phyloP scores from a whole-genome alignment of 331 rosid genomes.

The Stylosanthes scabra region DNA sequence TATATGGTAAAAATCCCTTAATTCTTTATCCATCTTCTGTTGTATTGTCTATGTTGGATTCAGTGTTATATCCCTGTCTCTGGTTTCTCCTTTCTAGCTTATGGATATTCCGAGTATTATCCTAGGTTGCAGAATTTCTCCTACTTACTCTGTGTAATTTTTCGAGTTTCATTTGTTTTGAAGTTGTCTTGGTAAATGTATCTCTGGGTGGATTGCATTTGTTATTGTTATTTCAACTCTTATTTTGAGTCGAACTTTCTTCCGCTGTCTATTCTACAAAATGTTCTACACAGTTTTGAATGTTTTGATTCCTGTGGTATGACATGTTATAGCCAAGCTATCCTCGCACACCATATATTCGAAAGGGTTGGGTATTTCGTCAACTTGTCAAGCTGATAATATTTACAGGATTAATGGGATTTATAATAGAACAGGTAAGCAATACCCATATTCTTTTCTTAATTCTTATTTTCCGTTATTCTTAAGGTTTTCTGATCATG shows the following conservation, averaged over 20 bases:
- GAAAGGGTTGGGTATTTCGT: constrained; percentile 94
- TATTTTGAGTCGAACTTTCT: constrained; percentile 3
- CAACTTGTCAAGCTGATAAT: constrained; percentile 85
- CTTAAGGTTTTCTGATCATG: constrained; percentile 34
- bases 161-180: constrained; percentile 13
- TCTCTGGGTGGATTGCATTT: constrained; percentile 4
- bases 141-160: neutral
- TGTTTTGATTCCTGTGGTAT: constrained; percentile 32
- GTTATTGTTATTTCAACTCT: neutral
- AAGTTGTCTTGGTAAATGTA: constrained; percentile 18
- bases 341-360: constrained; percentile 77
- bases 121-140: constrained; percentile 20
- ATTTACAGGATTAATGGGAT: constrained; percentile 97
- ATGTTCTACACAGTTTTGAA: neutral
- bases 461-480: constrained; percentile 6
- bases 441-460: constrained; percentile 6
- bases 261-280: neutral
- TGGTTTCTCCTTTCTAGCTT: neutral
- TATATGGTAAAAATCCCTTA: constrained; percentile 1
- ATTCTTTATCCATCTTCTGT: neutral
- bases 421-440: constrained; percentile 93
- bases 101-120: neutral
- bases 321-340: constrained; percentile 72
- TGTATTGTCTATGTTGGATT: neutral
- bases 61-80: too few species aligned